Base-by-base conservation (phyloP, 805 yeast species). In the Zygosaccharomyces lentus region DNA sequence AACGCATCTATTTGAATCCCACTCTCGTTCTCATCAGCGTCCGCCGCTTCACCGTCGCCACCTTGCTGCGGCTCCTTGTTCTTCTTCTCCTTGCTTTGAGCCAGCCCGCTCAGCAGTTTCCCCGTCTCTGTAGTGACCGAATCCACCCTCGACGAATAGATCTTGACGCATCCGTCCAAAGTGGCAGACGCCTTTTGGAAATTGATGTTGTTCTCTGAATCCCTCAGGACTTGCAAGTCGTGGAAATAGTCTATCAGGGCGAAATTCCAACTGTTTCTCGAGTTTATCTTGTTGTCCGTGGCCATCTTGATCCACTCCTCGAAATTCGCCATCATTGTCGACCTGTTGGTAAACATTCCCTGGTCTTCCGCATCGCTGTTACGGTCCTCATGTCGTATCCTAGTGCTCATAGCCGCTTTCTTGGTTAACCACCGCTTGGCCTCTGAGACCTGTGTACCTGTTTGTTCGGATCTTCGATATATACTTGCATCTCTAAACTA, bases 71-170 rank as follows among this genome's bases (percentile, higher is more conserved):
- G 67, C 2, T 48, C 58, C 6, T 53, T 43, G 10, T 40, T 45
- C 2, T 55, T 59, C 9, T 53, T 51, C 13, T 53, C 56, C 19
- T 66, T 67, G 37, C 72, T 68, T 6, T 73, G 69, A 2, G 89
- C 81, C 46, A 87, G 66, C 3, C 96, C 95, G 64, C 86, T 84
- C 29, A 89, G 66, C 46, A 91, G 70, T 56, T 81, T 80, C 2
- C 96, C 95, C 0, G 97, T 89, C 57, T 90, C 97, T 7, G 84
- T 82, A 4, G 90, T 95, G 0, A 88, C 95, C 0, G 96, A 84
- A 58, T 90, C 97, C 17, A 91, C 89, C 56, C 98, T 77, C 12
- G 95, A 85, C 9, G 90, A 80, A 62, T 91, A 91, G 43, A 91
- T 87, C 68, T 89, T 89, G 27, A 90, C 91, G 71, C 97, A 90